A percentile compares a stretch with the other conserved stretches of the same genome.
These are phyloP conservation scores for Niveomyces coronatus DNA, from an alignment of 2,329 filamentous ascomycete species.

Conservation along the genomic window DNA sequence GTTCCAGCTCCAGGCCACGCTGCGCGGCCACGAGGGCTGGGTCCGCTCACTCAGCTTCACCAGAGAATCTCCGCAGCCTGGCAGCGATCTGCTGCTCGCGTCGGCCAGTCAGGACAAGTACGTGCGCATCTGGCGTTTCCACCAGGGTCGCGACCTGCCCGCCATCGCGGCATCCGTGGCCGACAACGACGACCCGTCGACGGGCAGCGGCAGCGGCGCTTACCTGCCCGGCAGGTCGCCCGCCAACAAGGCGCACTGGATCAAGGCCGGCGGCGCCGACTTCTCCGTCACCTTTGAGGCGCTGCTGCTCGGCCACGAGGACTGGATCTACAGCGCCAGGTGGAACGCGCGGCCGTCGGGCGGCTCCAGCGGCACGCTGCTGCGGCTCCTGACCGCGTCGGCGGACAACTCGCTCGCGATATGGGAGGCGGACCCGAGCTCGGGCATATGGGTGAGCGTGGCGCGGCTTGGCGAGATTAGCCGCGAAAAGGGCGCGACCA, in stretches of 20 bases:
- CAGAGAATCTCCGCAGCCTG: slow-evolving; percentile 41
- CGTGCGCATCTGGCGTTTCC: slow-evolving; percentile 83
- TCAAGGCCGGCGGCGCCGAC: slow-evolving; percentile 50
- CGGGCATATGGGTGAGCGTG: slow-evolving; percentile 83
- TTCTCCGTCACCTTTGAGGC: slow-evolving; percentile 90
- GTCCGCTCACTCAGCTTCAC: slow-evolving; percentile 76
- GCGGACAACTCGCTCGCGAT: slow-evolving; percentile 92
- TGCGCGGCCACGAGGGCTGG: slow-evolving; percentile 92
- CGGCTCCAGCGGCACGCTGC: slow-evolving; percentile 41
- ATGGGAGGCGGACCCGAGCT: slow-evolving; percentile 76
- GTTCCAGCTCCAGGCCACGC: slow-evolving; percentile 64
- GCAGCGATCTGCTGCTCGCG: slow-evolving; percentile 67
- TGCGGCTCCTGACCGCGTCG: slow-evolving; percentile 77
- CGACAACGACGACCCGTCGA: slow-evolving; percentile 43
- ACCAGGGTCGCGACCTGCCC: slow-evolving; percentile 56
- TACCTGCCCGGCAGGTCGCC: slow-evolving; percentile 60
- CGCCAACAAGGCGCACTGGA: slow-evolving; percentile 79
- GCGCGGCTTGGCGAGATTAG: slow-evolving; percentile 88
- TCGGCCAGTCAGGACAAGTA: slow-evolving; percentile 98
- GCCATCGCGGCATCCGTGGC: slow-evolving; percentile 42
- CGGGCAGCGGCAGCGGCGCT: too few species aligned
- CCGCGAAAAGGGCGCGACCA: slow-evolving; percentile 88
- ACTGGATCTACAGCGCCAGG: slow-evolving; percentile 88
- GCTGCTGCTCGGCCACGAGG: slow-evolving; percentile 85
- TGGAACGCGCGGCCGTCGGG: slow-evolving; percentile 61